Base-by-base conservation (phyloP, 352 stramenopile species). In the Pythium folliculosum region DNA sequence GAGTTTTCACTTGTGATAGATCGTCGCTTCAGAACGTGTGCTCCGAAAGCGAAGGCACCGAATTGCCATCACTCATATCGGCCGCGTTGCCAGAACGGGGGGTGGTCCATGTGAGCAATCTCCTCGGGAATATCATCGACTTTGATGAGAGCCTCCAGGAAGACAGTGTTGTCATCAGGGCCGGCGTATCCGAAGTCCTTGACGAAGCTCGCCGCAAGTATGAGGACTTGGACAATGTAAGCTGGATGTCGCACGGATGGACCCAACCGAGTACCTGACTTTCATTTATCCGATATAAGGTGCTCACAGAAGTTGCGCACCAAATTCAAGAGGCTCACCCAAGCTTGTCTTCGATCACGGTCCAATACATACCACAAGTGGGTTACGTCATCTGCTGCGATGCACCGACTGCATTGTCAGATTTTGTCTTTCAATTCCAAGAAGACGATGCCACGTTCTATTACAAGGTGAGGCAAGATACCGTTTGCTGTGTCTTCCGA, bases 401-500 rank as follows among this genome's bases (percentile, higher is more conserved):
- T 62, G 80, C 82, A 6, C 73, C 78, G 12, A 92, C 81, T 25
- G 79, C 76, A 43, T 60, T 94, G 16, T 75, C 84, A 21, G 83
- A 89, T 48, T 96, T 96, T 40, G 75, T 91, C 14, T 96, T 94
- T 60, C 88, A 96, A 70, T 96, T 94, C 62, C 86, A 94, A 82
- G 86, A 94, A 79, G 86, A 94, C 49, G 85, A 93, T 22, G 78
- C 79, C 2, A 92, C 86, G 2, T 93, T 94, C 64, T 94, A 92
- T 57, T 96, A 93, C 78, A 96, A 96, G 75, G 88, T 94, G 35
- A 19, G 14, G 25, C 6, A 47, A 47, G 17, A 43, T 43, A 43
- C 37, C 10, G 40, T 47, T 12, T 21, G 4, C 40, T n/a, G 4
- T 35, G 35, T 21, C 21, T 22, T 30, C 16, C 37, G 21, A 45